Base-by-base conservation (phyloP, 2,329 filamentous ascomycete species). In the Claviceps quebecensis region DNA sequence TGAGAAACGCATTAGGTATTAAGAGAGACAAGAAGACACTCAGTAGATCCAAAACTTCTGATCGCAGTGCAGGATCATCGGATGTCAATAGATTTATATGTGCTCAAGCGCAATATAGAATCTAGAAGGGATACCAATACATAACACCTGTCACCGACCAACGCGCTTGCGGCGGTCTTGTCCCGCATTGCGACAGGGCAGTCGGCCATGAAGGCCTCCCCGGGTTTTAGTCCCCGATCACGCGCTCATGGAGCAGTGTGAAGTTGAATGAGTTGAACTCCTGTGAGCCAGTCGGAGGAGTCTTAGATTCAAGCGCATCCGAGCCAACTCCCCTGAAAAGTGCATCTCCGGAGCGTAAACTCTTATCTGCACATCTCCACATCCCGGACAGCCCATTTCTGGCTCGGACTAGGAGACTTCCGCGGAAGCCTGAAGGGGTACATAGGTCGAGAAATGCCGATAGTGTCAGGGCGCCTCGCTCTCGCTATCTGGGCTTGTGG, bases 371-470 rank as follows among this genome's bases (percentile, higher is more conserved):
- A 29, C 9, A 16, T 37, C 40, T 26, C 45, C 50, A 44, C 41
- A 52, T 44, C 47, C 36, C 47, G 26, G n/a, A n/a, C 37, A 17
- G 17, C 26, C 51, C 40, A 36, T 41, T 41, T 45, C 39, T 16
- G 16, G 4, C 36, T 26, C 19, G 26, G 37, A 38, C n/a, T 43
- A 47, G 29, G 23, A 47, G 47, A 52, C 23, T 50, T 50, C 51
- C 51, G 51, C 51, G 51, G 51, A 52, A 46, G 17, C 16, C 26
- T 11, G 26, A 29, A 29, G 26, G 26, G 26, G 8, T 40, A n/a
- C n/a, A n/a, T n/a, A 41, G 26, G 48, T 26, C 6, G 8, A 23
- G 14, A 34, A 38, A 6, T 13, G 19, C 17, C 13, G 48, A 14
- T 8, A 22, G 23, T 34, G 38, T 23, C 23, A 29, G 23, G 19